Evolutionary conservation across 345 rosid species (phyloP).

Genomic region (Syzygium jambos): DNA sequence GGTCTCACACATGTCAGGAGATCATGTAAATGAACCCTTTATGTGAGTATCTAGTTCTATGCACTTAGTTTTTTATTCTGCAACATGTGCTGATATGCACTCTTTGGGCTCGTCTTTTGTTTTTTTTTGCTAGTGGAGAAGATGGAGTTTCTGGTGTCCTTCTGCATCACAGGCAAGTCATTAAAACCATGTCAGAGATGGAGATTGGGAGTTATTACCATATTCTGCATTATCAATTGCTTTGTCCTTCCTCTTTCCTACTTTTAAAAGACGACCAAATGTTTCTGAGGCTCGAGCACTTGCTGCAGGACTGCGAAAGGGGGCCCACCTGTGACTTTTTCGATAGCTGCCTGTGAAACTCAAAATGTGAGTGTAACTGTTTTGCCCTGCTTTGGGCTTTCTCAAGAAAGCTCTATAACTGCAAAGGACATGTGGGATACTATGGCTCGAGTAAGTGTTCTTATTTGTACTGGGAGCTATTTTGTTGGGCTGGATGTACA

Average conservation of each 20-base stretch:
- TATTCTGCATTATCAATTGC: background rate
- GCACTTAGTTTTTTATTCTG: background rate
- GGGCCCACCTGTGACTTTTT: conserved; percentile 93
- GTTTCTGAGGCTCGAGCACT: conserved; percentile 9
- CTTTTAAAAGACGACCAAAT: background rate
- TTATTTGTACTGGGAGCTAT: background rate
- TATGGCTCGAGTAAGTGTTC: conserved; percentile 54
- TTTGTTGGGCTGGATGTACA: background rate
- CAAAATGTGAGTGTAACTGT: conserved; percentile 93
- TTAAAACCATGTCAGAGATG: conserved; percentile 14
- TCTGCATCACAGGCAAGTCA: conserved; percentile 99
- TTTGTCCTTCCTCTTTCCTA: background rate
- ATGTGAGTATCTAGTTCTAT: conserved; percentile 36
- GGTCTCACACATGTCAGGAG: conserved; percentile 78
- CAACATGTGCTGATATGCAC: background rate
- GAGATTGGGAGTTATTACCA: conserved; percentile 15
- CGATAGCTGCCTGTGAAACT: conserved; percentile 91
- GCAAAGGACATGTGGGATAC: conserved; percentile 82
- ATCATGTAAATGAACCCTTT: conserved; percentile 93
- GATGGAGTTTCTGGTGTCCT: conserved; percentile 98
- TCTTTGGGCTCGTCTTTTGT: background rate
- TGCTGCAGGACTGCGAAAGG: conserved; percentile 79
- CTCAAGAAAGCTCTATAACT: conserved; percentile 60
- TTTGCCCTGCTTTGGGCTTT: conserved; percentile 82
- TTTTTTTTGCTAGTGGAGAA: conserved; percentile 50